Evolutionary conservation across 306 rosid species (phyloP).

Genomic region (Fagus crenata): DNA sequence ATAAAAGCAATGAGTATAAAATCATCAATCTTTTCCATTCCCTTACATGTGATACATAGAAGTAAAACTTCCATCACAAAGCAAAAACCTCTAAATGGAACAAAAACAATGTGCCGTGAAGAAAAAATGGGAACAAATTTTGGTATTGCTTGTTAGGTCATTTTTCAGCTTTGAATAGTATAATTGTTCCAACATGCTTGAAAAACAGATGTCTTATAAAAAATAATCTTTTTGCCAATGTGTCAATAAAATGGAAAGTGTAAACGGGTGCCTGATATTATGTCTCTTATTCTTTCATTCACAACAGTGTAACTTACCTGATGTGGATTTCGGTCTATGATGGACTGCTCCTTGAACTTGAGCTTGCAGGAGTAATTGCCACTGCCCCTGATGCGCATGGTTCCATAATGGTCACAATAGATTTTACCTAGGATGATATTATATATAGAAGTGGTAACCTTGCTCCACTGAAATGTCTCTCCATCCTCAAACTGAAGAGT

Average conservation of each 20-base stretch:
- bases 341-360: slow-evolving; percentile 98
- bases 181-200: not conserved
- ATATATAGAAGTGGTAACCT: slow-evolving; percentile 98
- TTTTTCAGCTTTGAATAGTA: not conserved
- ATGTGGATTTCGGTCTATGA: slow-evolving; percentile 94
- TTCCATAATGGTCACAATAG: slow-evolving; percentile 96
- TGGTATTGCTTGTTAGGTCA: not conserved
- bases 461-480: slow-evolving; percentile 94
- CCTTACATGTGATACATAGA: not conserved
- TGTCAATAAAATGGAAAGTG: slow-evolving; percentile 11
- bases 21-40: not conserved
- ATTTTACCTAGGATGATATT: slow-evolving; percentile 93
- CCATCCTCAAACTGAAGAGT: slow-evolving; percentile 90
- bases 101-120: not conserved
- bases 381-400: slow-evolving; percentile 95
- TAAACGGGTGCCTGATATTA: not conserved
- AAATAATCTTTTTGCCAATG: not conserved
- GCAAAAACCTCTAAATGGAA: not conserved
- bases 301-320: slow-evolving; percentile 55
- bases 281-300: slow-evolving; percentile 13
- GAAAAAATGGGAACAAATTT: not conserved
- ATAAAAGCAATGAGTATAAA: not conserved
- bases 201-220: not conserved
- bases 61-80: not conserved
- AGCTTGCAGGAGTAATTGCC: slow-evolving; percentile 93